Percentiles rank a stretch among this genome's conserved stretches.
Conservation (phyloP, 768 basidiomycete species). For the Wakefieldia striispora region DNA sequence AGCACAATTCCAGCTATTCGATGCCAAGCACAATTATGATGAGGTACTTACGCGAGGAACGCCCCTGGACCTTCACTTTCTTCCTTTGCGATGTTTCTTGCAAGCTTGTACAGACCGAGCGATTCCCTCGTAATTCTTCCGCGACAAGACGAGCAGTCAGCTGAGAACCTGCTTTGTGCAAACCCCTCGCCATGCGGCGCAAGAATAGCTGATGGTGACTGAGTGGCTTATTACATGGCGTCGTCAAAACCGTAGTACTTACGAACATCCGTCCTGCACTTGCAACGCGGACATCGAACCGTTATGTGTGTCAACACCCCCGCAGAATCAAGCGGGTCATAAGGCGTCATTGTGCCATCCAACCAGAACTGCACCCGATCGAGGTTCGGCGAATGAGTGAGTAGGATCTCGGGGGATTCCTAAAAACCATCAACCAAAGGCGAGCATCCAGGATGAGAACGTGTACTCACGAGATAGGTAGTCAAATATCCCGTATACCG, state of each 20-base stretch:
- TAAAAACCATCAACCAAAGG: neutral
- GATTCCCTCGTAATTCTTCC: conserved; percentile 38
- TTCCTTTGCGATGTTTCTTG: conserved; percentile 30
- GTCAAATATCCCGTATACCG: conserved; percentile 13
- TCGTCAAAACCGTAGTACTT: conserved; percentile 1
- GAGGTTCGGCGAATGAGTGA: conserved; percentile 3
- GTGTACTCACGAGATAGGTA: conserved; percentile 7
- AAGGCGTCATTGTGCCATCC: neutral
- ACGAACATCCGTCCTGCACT: conserved; percentile 18
- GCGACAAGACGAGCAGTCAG: conserved; percentile 35
- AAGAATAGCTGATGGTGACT: conserved; percentile 35
- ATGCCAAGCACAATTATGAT: neutral
- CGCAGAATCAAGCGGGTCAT: conserved; percentile 27
- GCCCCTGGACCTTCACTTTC: neutral
- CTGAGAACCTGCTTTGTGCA: conserved; percentile 40
- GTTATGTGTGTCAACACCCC: conserved; percentile 13
- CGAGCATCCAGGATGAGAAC: neutral
- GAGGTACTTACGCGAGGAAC: conserved; percentile 31
- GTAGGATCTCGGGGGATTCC: conserved; percentile 3
- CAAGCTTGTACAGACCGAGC: conserved; percentile 41
- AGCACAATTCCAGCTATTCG: neutral
- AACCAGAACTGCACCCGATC: conserved; percentile 2
- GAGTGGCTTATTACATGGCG: no score
- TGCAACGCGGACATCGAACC: conserved; percentile 32
- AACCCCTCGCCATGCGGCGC: conserved; percentile 42